Percentiles rank a stretch among this genome's conserved stretches.
Evolutionary conservation across 2,329 filamentous ascomycete genomes (phyloP).

Genomic region (Colletotrichum echinochloae): DNA sequence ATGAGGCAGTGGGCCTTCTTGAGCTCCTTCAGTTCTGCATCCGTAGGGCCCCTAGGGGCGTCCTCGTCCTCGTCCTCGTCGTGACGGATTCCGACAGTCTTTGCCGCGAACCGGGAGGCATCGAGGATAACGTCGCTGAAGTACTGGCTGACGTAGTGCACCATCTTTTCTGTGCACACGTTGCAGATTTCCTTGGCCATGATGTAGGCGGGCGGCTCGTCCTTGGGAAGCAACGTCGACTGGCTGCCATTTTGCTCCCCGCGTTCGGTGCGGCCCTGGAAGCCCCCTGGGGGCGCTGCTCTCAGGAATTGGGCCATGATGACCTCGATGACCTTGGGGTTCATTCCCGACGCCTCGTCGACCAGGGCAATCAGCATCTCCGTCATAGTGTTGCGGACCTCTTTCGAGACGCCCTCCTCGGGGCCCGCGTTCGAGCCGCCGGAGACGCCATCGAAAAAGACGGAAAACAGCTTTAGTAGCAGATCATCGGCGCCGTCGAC

Average conservation of each 20-base stretch:
- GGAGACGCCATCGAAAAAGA: constrained; percentile 92
- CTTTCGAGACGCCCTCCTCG: constrained; percentile 88
- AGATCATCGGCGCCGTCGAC: constrained; percentile 85
- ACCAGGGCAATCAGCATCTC: constrained; percentile 86
- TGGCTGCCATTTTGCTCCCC: constrained; percentile 78
- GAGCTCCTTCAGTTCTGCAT: constrained; percentile 88
- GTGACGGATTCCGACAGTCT: constrained; percentile 68
- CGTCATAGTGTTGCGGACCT: constrained; percentile 93
- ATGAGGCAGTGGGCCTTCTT: constrained; percentile 90
- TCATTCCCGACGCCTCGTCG: constrained; percentile 84
- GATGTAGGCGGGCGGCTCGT: constrained; percentile 91
- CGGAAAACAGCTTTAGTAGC: constrained; percentile 84
- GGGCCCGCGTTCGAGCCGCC: constrained; percentile 78
- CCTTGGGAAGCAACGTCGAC: constrained; percentile 85
- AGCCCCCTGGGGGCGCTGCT: constrained; percentile 77
- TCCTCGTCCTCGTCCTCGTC: constrained; percentile 75
- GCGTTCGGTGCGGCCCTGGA: constrained; percentile 63
- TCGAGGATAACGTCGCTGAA: constrained; percentile 98
- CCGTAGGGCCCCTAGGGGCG: constrained; percentile 72
- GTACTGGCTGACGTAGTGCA: constrained; percentile 92
- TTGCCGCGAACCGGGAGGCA: constrained; percentile 72
- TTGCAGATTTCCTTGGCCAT: constrained; percentile 97
- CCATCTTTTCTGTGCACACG: constrained; percentile 91
- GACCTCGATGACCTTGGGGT: constrained; percentile 86
- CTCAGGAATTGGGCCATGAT: constrained; percentile 96